Conservation (phyloP, 768 basidiomycete genomes). For the Antrodiella citrinella region DNA sequence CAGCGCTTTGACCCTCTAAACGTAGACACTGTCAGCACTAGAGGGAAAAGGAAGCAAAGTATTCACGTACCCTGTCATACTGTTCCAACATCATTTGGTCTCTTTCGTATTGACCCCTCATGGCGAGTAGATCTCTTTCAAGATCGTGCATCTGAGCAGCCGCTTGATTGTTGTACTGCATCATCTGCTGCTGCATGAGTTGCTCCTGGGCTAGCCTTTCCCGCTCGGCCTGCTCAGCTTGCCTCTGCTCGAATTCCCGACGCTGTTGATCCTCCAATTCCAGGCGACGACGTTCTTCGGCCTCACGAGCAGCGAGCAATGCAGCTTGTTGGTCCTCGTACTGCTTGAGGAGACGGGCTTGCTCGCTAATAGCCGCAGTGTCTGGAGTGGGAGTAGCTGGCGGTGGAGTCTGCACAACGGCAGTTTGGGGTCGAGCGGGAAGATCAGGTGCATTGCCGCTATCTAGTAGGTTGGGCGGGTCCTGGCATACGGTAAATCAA, state of each 20-base stretch:
- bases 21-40: background rate
- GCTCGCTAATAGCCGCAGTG: constrained; percentile 72
- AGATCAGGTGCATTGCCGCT: constrained; percentile 78
- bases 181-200: constrained; percentile 73
- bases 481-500: constrained; percentile 38
- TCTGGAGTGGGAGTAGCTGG: constrained; percentile 66
- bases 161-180: constrained; percentile 71
- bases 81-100: constrained; percentile 97
- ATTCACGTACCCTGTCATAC: constrained; percentile 84
- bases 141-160: constrained; percentile 73
- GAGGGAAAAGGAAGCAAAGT: background rate
- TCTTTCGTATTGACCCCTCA: constrained; percentile 96
- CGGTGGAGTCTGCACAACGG: constrained; percentile 45
- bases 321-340: constrained; percentile 95
- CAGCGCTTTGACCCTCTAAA: constrained; percentile 88
- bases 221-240: constrained; percentile 79
- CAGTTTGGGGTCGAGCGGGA: constrained; percentile 68
- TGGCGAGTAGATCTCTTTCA: constrained; percentile 82
- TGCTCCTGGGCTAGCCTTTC: constrained; percentile 88
- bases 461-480: constrained; percentile 92
- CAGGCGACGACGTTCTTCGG: constrained; percentile 72
- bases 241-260: constrained; percentile 83
- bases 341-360: constrained; percentile 89
- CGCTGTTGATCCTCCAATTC: constrained; percentile 76
- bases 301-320: constrained; percentile 70